Evolutionary conservation across 352 stramenopile genomes (phyloP).

Genomic region (Phytophthora ramorum): DNA sequence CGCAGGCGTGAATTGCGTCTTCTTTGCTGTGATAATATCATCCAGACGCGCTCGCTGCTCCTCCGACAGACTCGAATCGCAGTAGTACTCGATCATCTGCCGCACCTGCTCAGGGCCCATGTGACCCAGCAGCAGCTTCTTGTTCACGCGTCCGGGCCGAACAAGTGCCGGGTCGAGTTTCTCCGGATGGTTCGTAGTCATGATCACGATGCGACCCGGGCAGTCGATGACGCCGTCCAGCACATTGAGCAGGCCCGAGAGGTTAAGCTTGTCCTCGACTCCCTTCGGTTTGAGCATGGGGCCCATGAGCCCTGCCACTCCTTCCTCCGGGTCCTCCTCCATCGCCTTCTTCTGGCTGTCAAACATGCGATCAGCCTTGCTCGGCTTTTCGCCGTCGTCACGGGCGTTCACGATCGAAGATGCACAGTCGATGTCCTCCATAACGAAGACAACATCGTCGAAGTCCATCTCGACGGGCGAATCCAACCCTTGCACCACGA

Average conservation of each 20-base stretch:
- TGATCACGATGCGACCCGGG: conserved; percentile 91
- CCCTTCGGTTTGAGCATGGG: conserved; percentile 36
- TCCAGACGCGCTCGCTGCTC: conserved; percentile 31
- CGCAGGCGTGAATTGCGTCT: conserved; percentile 42
- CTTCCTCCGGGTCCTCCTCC: conserved; percentile 15
- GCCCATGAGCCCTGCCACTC: conserved; percentile 25
- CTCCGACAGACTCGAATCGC: conserved; percentile 33
- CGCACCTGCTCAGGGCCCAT: conserved; percentile 55
- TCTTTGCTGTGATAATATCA: conserved; percentile 11
- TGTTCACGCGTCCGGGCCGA: conserved; percentile 90
- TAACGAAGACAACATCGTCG: conserved; percentile 91
- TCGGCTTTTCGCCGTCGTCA: conserved; percentile 30
- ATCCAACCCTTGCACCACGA: conserved; percentile 64
- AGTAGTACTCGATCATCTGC: conserved; percentile 84
- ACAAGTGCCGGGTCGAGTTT: conserved; percentile 93
- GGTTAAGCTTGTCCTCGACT: conserved; percentile 68
- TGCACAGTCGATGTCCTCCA: conserved; percentile 91
- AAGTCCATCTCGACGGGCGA: conserved; percentile 73
- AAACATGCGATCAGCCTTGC: conserved; percentile 27
- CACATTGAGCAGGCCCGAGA: conserved; percentile 89
- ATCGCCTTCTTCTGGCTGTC: conserved; percentile 36
- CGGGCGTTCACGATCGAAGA: conserved; percentile 78
- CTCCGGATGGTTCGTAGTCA: conserved; percentile 95
- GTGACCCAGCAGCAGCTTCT: conserved; percentile 79
- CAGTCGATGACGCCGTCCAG: conserved; percentile 93